phyloP scores from a whole-genome alignment of 1,284 basidiomycete species.

The Ceratobasidium sp. region DNA sequence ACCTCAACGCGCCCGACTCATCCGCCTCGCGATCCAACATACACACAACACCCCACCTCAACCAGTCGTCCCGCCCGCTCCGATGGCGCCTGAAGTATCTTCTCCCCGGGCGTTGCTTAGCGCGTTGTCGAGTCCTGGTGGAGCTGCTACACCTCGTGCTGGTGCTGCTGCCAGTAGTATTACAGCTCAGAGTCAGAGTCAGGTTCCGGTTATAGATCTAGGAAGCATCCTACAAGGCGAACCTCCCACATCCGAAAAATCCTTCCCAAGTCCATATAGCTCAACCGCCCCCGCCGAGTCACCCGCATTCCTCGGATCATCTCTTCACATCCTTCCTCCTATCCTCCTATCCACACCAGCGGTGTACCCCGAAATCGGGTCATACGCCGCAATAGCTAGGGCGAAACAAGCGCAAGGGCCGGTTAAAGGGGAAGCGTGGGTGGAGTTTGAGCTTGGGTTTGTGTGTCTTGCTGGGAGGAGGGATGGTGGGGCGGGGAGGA shows the following conservation, averaged over 20 bases:
- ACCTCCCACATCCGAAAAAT: not conserved
- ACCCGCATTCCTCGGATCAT: constrained; percentile 69
- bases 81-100: constrained; percentile 50
- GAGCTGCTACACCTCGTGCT: constrained; percentile 19
- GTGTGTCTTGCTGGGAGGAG: constrained; percentile 60
- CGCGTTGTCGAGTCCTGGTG: constrained; percentile 46
- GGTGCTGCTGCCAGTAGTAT: not conserved
- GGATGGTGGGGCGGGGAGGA: constrained; percentile 62
- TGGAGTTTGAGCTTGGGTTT: constrained; percentile 74
- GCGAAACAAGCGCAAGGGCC: constrained; percentile 41
- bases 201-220: not conserved
- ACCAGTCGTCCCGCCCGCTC: constrained; percentile 55
- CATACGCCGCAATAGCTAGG: constrained; percentile 19
- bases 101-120: constrained; percentile 52
- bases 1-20: constrained; percentile 55
- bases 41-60: constrained; percentile 53
- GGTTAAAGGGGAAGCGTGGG: constrained; percentile 60
- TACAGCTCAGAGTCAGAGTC: no score
- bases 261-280: constrained; percentile 49
- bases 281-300: constrained; percentile 48
- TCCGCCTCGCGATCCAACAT: constrained; percentile 76
- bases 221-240: constrained; percentile 48
- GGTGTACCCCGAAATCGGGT: constrained; percentile 35
- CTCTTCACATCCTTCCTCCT: constrained; percentile 64
- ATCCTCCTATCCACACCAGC: constrained; percentile 52